phyloP scores from a whole-genome alignment of 2,329 filamentous ascomycete species.

The Immersiporthe knoxdaviesiana region DNA sequence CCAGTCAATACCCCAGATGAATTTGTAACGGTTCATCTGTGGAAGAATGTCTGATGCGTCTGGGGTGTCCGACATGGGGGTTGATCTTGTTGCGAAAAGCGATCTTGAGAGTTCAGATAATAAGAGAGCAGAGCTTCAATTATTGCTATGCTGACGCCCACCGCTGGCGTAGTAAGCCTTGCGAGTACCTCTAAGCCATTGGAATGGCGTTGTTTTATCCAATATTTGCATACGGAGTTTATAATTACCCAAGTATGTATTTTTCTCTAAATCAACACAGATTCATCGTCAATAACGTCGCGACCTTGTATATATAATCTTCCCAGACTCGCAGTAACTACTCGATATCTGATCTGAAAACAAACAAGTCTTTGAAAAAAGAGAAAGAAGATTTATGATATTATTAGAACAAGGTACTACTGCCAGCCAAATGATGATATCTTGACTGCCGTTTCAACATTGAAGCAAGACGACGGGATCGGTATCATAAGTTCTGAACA shows the following conservation, averaged over 20 bases:
- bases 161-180: background rate
- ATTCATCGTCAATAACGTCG: background rate
- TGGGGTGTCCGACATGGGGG: background rate
- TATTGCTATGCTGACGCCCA: no score
- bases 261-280: no score
- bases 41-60: background rate
- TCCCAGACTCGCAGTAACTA: no score
- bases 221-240: background rate
- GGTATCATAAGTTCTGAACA: background rate
- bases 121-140: no score
- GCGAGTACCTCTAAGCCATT: background rate
- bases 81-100: background rate
- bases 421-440: no score
- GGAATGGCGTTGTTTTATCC: no score
- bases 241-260: background rate
- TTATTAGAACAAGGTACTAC: background rate
- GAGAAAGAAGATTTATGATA: background rate
- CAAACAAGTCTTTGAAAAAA: background rate
- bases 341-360: no score
- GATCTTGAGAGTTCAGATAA: background rate
- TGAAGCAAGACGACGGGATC: background rate
- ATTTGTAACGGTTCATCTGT: background rate
- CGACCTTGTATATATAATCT: no score
- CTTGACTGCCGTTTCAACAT: background rate
- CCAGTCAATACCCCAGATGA: background rate